These are phyloP conservation scores for Chamaecyparis obtusa DNA, from an alignment of 75 land plant species.

Conservation along the genomic window DNA sequence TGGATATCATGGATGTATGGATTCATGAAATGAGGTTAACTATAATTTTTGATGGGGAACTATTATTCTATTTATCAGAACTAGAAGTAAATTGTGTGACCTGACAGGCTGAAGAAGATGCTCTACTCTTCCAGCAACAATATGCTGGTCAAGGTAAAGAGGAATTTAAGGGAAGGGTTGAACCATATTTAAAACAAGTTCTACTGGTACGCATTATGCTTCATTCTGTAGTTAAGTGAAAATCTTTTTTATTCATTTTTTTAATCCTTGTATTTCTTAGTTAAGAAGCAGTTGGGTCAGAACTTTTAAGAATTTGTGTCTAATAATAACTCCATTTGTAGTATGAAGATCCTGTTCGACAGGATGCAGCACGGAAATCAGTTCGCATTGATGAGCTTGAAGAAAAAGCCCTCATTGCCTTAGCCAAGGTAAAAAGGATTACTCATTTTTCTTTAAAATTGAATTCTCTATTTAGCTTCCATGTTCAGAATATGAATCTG, in stretches of 20 bases:
- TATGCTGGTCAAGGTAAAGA: constrained; percentile 18
- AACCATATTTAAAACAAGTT: constrained; percentile 50
- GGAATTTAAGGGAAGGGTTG: constrained; percentile 41
- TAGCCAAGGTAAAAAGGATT: constrained; percentile 59
- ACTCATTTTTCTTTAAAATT: background rate
- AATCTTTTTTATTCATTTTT: background rate
- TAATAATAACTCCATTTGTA: constrained; percentile 13
- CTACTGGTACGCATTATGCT: constrained; percentile 36
- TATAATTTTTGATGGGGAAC: background rate
- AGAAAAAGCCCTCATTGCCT: constrained; percentile 74
- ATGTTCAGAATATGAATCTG: background rate
- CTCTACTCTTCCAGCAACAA: constrained; percentile 45
- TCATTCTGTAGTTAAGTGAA: background rate
- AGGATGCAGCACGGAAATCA: constrained; percentile 65
- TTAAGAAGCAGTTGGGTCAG: background rate
- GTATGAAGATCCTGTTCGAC: constrained; percentile 78
- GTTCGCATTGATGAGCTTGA: constrained; percentile 77
- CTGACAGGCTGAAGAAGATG: constrained; percentile 73
- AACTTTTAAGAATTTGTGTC: background rate
- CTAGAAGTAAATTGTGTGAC: background rate
- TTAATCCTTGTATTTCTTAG: background rate
- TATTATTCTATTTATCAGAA: background rate
- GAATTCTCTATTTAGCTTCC: background rate
- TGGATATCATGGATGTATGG: background rate
- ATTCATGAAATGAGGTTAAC: background rate